Base-by-base conservation (phyloP, 345 rosid species). In the Trapa incisa region DNA sequence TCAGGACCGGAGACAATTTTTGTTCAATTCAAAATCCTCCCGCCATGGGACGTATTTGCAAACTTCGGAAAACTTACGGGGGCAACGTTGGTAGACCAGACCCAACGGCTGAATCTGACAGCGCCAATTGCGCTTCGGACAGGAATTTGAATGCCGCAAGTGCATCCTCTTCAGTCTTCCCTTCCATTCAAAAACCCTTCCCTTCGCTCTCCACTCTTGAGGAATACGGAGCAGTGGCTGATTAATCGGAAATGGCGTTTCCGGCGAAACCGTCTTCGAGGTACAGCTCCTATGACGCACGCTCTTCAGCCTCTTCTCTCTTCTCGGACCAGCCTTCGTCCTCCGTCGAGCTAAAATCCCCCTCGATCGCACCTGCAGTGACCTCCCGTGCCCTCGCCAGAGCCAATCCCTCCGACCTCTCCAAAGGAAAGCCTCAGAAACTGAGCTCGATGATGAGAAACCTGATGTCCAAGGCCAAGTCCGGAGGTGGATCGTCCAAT, bases 251-350 rank as follows among this genome's bases (percentile, higher is more conserved):
- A 48, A 72, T 67, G 71, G 66, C 67, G 43, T 41, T 48, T 32
- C 22, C 64, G 10, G 32, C 53, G 64, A 71, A 71, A 13, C 64
- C 64, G 1, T 62, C 96, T 1, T 71, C 86, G 70, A 92, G 98
- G 56, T 92, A 89, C 87, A 83, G 72, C 29, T 83, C 91, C 33
- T 88, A 76, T 78, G 85, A 91, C 69, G 82, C 97, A 1, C 80
- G 90, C 62, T 84, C 94, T 35, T 87, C 96, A 47, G 65, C 85
- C 35, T 80, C 88, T 10, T 83, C 88, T 13, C 35, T 68, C 69
- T 71, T 79, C 71, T 85, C 89, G 7, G 91, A 88, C 74, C 29
- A 22, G 29, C 89, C 77, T 11, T 85, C 87, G 29, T 79, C 92
- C 29, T 85, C 95, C 7, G 17, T 80, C 0, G 88, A 85, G 38